These are phyloP conservation scores for Spiraea crenata DNA, from an alignment of 331 rosid species.

Conservation along the genomic window DNA sequence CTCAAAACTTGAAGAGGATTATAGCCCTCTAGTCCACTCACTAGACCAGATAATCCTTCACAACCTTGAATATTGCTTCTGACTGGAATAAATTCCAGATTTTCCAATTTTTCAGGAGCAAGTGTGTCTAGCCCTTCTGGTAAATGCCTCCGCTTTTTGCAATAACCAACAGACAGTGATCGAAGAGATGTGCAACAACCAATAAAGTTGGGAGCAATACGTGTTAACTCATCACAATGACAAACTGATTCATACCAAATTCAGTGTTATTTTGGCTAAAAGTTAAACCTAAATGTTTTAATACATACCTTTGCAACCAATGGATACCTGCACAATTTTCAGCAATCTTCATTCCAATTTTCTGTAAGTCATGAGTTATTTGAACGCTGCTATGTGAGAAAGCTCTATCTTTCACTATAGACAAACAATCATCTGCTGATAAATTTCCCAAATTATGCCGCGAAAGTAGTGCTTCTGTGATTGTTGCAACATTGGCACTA, in stretches of 20 bases:
- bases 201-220: neutral
- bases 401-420: neutral
- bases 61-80: no score
- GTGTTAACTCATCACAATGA: fast-evolving
- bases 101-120: neutral
- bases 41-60: no score
- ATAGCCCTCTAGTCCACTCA: no score
- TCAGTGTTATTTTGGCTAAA: no score
- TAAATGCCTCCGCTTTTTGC: neutral
- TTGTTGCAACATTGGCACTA: neutral
- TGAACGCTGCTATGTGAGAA: neutral
- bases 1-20: no score
- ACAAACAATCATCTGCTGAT: neutral
- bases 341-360: neutral
- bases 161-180: fast-evolving
- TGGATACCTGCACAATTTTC: neutral
- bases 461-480: neutral
- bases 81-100: neutral
- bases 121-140: neutral
- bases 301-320: neutral
- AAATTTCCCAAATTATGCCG: neutral
- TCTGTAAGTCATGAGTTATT: neutral
- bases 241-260: no score
- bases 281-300: no score
- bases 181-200: neutral